phyloP scores from a whole-genome alignment of 306 rosid species.

The Mimosa pudica region DNA sequence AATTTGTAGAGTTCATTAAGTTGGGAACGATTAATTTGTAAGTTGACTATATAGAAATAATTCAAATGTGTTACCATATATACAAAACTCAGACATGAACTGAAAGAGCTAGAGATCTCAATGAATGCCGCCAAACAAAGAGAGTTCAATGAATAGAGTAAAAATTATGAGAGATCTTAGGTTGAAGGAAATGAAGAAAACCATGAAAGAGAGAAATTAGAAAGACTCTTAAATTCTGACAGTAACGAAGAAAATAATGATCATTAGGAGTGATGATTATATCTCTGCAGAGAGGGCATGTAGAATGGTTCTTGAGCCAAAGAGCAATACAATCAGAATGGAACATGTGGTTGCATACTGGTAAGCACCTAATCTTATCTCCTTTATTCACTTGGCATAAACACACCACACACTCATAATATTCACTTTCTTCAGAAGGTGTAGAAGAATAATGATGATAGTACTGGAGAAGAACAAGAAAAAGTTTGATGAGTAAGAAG shows the following conservation, averaged over 20 bases:
- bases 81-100: not conserved
- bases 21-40: not conserved
- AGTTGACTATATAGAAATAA: not conserved
- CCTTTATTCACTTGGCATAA: not conserved
- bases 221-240: not conserved
- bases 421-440: not conserved
- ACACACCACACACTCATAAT: constrained; percentile 35
- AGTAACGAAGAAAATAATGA: not conserved
- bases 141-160: not conserved
- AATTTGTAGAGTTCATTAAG: not conserved
- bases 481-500: not conserved
- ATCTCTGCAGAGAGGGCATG: constrained; percentile 41
- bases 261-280: not conserved
- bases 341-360: constrained; percentile 32
- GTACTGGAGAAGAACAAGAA: not conserved
- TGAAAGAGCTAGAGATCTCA: too few species aligned
- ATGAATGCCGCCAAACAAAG: not conserved
- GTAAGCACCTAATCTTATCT: constrained; percentile 8
- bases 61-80: not conserved
- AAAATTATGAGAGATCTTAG: not conserved
- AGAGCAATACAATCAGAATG: constrained; percentile 26
- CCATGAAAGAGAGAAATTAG: too few species aligned
- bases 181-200: constrained; percentile 8
- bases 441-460: not conserved
- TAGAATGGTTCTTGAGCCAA: constrained; percentile 33